Evolutionary conservation across 2,329 filamentous ascomycete genomes (phyloP).

Genomic region (Thermomyces lanuginosus): DNA sequence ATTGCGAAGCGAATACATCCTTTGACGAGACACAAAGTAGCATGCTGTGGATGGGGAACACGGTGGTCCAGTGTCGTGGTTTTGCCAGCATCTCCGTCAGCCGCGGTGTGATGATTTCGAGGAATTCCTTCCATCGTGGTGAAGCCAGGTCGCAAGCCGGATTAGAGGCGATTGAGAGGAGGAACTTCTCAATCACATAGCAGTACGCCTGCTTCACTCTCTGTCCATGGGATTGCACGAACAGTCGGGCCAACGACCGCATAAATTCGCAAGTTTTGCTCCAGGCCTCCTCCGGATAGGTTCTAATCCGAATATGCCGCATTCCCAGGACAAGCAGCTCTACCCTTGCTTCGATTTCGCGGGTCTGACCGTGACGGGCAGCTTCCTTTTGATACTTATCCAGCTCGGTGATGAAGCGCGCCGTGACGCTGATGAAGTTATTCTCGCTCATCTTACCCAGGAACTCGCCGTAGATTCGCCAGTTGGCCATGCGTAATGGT

Average conservation of each 20-base stretch:
- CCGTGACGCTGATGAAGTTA: conserved; percentile 71
- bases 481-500: conserved; percentile 77
- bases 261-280: conserved; percentile 80
- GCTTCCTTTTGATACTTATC: conserved; percentile 63
- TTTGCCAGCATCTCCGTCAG: conserved; percentile 76
- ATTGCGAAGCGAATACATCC: conserved; percentile 70
- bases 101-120: conserved; percentile 61
- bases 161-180: conserved; percentile 73
- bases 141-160: conserved; percentile 61
- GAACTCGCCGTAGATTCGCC: conserved; percentile 83
- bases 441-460: conserved; percentile 93
- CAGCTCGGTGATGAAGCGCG: conserved; percentile 66
- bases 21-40: conserved; percentile 75
- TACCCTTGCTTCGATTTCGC: conserved; percentile 62
- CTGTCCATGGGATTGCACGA: conserved; percentile 70
- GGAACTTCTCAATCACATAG: conserved; percentile 69
- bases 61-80: conserved; percentile 76
- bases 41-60: conserved; percentile 75
- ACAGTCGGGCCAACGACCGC: conserved; percentile 62
- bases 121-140: conserved; percentile 73
- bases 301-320: conserved; percentile 69
- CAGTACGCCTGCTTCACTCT: conserved; percentile 90
- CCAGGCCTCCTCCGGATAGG: conserved; percentile 59
- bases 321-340: conserved; percentile 81
- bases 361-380: conserved; percentile 25